Evolutionary conservation across 352 stramenopile genomes (phyloP).

Genomic region (Lagenidium sp.): DNA sequence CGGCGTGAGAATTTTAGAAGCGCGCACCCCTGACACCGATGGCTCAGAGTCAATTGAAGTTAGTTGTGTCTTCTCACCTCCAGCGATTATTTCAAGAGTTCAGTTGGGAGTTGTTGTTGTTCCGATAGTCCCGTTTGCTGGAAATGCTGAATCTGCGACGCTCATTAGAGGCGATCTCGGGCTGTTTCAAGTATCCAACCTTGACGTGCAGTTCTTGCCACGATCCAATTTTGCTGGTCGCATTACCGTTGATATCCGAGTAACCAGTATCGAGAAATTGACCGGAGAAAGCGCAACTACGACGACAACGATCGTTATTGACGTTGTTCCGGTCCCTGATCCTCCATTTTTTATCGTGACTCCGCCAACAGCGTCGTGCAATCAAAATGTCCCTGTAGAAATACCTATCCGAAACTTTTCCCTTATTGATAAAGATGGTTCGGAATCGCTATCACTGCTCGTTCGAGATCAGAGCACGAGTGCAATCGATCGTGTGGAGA

Average conservation of each 20-base stretch:
- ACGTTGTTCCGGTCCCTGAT: slow-evolving; percentile 23
- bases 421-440: slow-evolving; percentile 29
- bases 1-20: slow-evolving; percentile 24
- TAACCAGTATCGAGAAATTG: slow-evolving; percentile 19
- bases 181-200: slow-evolving; percentile 8
- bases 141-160: slow-evolving; percentile 5
- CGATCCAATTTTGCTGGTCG: slow-evolving; percentile 25
- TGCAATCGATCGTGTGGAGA: slow-evolving; percentile 16
- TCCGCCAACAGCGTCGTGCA: slow-evolving; percentile 12
- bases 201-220: slow-evolving; percentile 20
- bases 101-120: slow-evolving; percentile 18
- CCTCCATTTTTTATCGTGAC: slow-evolving; percentile 16
- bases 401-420: slow-evolving; percentile 18
- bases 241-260: slow-evolving; percentile 18
- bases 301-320: slow-evolving; percentile 16
- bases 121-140: not conserved
- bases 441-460: slow-evolving; percentile 25
- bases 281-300: slow-evolving; percentile 15
- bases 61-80: slow-evolving; percentile 17
- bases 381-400: slow-evolving; percentile 21
- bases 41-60: slow-evolving; percentile 44
- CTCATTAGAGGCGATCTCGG: slow-evolving; percentile 11
- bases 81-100: slow-evolving; percentile 19
- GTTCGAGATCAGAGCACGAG: slow-evolving; percentile 4
- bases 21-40: slow-evolving; percentile 27